Evolutionary conservation across 139 green algal species (phyloP), one percentile per base, ranked within the genome.

Genomic region (Micractinium sp.): DNA sequence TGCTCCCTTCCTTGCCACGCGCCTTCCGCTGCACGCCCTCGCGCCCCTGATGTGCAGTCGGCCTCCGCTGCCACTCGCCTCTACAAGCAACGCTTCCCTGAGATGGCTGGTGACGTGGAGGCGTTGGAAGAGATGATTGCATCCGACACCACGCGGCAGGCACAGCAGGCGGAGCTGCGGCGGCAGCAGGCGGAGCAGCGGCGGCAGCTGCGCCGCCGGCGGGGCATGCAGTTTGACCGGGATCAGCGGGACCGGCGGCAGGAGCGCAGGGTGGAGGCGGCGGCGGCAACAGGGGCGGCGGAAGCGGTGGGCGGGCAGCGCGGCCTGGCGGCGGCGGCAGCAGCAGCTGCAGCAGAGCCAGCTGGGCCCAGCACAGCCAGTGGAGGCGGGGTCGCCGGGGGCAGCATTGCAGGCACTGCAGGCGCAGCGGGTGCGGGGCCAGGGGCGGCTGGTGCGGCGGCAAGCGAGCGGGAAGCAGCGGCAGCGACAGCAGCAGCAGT

Each of bases 71-170:
- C 91, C 0, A 35, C 88, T 13, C 81, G 92, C 0, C 86, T 87
- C 13, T 95, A 91, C 85, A 77, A 67, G 23, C 74, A 38, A 4
- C 86, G 89, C 33, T 94, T 93, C 61, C 86, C 91, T 0, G 84
- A 85, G 12, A 56, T 80, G 4, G 75, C 79, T 13, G 63, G 33
- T 1, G 91, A 93, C 1, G 90, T 92, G 16, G 74, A 91, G 27
- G 60, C 35, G 20, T 81, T 95, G 63, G 78, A 82, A 31, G 79
- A 86, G 71, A 63, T 79, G 82, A 87, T 87, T 39, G 83, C 63
- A 0, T 31, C 66, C 1, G 83, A 87, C 38, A 47, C 29, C 53
- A 41, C 69, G 2, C 86, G 86, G 73, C 86, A 87, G 79, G 36
- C 38, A 35, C 71, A 92, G 89, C 79, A 88, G 67, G 85, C 66